Base-by-base conservation (phyloP, 2,329 filamentous ascomycete species). In the Fusarium papillatum region DNA sequence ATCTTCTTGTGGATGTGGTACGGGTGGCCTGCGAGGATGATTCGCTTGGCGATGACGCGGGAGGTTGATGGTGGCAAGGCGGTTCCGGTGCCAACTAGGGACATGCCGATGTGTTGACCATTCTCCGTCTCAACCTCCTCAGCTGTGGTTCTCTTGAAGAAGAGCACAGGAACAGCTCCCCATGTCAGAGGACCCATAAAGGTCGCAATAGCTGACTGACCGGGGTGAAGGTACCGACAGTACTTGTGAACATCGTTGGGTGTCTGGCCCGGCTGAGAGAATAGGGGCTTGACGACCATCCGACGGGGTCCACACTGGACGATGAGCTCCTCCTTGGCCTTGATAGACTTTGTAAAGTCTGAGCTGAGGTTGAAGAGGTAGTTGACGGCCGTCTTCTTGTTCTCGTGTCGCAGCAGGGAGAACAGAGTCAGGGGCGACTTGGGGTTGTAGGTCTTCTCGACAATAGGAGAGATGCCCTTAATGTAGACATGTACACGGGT, bases 1-100 rank as follows among this genome's bases (percentile, higher is more conserved):
- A 99, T 89, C 85, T 94, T 95, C 90, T 98, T 98, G 91, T 99
- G 95, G 83, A 99, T 99, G 87, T 99, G 98, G 90, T 95, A 98
- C 0, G 97, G 97, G 82, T 99, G 96, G 19, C 97, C 97, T 0
- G 97, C 98, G 69, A 99, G 89, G 76, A 98, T 95, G 78, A 98
- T 93, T 64, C 97, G 93, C 87, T 99, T 99, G 80, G 96, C 96
- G 71, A 99, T 92, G 68, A 99, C 93, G 46, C 97, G 93, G 80
- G 82, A 92, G 82, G 85, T 96, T 84, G 82, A 93, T 5, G 95
- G 95, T 0, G 95, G 92, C 19, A 98, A 89, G 8, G 94, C 92
- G 0, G 97, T 98, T 73, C 97, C 97, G 0, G 95, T 98, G 59
- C 91, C 97, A 69, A 98, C 90, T 62, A 99, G 90, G 46, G 92